Conservation (phyloP, 2,329 filamentous ascomycete species). For the Juglanconis juglandina region DNA sequence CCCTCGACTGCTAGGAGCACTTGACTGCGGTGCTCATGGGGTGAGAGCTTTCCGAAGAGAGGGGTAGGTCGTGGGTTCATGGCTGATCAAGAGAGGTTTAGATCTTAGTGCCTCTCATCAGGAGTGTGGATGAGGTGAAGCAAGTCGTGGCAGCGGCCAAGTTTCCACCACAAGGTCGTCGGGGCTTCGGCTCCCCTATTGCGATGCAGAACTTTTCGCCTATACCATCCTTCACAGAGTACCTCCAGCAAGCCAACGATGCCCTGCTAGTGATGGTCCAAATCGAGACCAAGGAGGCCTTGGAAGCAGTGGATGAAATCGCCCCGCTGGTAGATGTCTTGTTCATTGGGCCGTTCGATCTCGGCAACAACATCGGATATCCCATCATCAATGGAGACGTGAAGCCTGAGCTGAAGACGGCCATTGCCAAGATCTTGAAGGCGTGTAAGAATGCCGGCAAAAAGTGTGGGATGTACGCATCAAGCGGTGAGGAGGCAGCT, state of each 20-base stretch:
- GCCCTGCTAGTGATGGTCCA: slow-evolving; percentile 63
- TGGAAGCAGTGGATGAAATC: slow-evolving; percentile 60
- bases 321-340: slow-evolving; percentile 61
- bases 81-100: slow-evolving; percentile 20
- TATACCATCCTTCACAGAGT: slow-evolving; percentile 48
- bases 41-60: slow-evolving; percentile 30
- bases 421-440: slow-evolving; percentile 55
- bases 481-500: slow-evolving; percentile 53
- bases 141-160: slow-evolving; percentile 50
- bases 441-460: slow-evolving; percentile 62
- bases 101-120: slow-evolving; percentile 52
- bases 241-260: slow-evolving; percentile 54
- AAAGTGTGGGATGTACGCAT: slow-evolving; percentile 61
- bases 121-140: slow-evolving; percentile 50
- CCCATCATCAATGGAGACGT: slow-evolving; percentile 61
- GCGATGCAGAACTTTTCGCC: slow-evolving; percentile 47
- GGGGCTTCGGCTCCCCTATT: slow-evolving; percentile 56
- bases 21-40: slow-evolving; percentile 56
- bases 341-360: slow-evolving; percentile 65
- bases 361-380: slow-evolving; percentile 57
- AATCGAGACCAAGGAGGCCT: slow-evolving; percentile 63
- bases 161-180: slow-evolving; percentile 52
- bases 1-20: slow-evolving; percentile 39
- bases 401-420: slow-evolving; percentile 54
- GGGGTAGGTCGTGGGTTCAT: not conserved